phyloP scores from a whole-genome alignment of 345 rosid genomes.

The Murraya paniculata region DNA sequence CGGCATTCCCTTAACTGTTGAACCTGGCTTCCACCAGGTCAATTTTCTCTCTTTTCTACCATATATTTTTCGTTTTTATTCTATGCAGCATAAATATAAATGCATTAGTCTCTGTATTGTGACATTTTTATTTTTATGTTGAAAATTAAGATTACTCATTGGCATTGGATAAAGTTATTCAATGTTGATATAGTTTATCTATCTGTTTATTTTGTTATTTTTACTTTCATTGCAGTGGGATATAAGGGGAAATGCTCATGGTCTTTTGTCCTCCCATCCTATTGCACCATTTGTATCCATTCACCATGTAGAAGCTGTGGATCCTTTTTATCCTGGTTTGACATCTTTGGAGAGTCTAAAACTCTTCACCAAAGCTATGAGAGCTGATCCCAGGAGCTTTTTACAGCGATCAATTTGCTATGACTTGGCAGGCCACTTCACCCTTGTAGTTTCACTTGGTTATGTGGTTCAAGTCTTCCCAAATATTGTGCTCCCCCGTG shows the following conservation, averaged over 20 bases:
- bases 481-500: constrained; percentile 54
- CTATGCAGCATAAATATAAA: not conserved
- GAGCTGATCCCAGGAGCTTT: constrained; percentile 60
- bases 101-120: not conserved
- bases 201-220: not conserved
- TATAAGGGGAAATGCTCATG: constrained; percentile 78
- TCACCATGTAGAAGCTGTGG: constrained; percentile 86
- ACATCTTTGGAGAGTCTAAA: constrained; percentile 64
- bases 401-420: constrained; percentile 84
- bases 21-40: constrained; percentile 94
- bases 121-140: not conserved
- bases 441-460: constrained; percentile 71
- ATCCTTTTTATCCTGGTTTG: constrained; percentile 80
- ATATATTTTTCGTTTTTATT: not conserved
- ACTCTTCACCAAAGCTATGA: constrained; percentile 77
- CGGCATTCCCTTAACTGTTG: constrained; percentile 80
- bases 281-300: constrained; percentile 80
- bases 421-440: constrained; percentile 46
- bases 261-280: constrained; percentile 78
- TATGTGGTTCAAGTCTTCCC: constrained; percentile 87
- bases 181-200: not conserved
- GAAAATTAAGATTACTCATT: not conserved
- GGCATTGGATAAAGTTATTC: not conserved
- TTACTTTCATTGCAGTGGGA: constrained; percentile 63
- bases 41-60: not conserved